These are phyloP conservation scores for Peribolospora baueri DNA, from an alignment of 768 basidiomycete genomes.

Conservation along the genomic window DNA sequence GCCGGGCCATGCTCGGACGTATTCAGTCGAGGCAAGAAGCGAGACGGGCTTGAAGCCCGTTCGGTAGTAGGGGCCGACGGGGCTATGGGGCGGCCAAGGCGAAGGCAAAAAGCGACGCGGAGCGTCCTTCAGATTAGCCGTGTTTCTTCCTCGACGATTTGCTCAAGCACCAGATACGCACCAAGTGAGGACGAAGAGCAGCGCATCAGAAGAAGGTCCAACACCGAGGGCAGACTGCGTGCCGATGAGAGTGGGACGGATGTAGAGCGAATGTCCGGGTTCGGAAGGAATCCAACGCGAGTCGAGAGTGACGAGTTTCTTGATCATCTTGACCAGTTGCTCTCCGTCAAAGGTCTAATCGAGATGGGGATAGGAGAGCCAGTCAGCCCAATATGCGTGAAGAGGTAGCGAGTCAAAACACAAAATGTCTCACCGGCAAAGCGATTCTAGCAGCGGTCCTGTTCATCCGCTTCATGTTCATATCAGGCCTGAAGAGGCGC, in stretches of 20 bases:
- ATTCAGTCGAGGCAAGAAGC: constrained; percentile 46
- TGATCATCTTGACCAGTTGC: constrained; percentile 51
- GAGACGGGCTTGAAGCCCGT: constrained; percentile 31
- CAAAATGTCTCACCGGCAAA: constrained; percentile 8
- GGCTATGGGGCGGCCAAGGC: constrained; percentile 24
- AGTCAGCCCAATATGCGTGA: background rate
- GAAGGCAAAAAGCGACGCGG: background rate
- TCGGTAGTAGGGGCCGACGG: constrained; percentile 31
- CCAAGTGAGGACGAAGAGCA: constrained; percentile 52
- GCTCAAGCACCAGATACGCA: background rate
- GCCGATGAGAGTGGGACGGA: constrained; percentile 51
- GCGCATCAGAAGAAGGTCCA: constrained; percentile 47
- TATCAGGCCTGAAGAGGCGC: constrained; percentile 68
- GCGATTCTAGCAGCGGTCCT: constrained; percentile 38
- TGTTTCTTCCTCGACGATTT: no score
- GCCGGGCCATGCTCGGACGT: constrained; percentile 62
- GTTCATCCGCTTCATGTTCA: constrained; percentile 93
- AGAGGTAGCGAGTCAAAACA: background rate
- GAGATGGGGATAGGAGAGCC: background rate
- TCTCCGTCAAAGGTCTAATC: constrained; percentile 45
- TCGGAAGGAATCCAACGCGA: constrained; percentile 75
- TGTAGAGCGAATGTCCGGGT: constrained; percentile 71
- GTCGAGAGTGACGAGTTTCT: constrained; percentile 59
- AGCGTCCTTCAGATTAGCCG: no score
- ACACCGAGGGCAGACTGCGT: constrained; percentile 31